Evolutionary conservation across 2,329 filamentous ascomycete species (phyloP), one percentile per base, ranked within the genome.

Genomic region (Cladosporium velox): DNA sequence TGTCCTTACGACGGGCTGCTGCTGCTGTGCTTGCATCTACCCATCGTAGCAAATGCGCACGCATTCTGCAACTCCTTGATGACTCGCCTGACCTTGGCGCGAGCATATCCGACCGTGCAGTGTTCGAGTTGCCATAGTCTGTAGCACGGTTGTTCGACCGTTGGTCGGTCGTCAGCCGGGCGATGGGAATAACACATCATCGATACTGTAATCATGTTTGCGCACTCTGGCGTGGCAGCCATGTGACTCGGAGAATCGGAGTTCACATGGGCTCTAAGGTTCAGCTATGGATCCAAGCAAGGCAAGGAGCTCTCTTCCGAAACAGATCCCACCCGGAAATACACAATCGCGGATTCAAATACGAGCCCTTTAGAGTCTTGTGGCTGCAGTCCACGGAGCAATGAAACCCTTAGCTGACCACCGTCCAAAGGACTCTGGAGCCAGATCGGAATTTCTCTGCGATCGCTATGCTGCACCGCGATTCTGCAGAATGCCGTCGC

Each of bases 91-190:
- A n/a, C 51, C 24, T 57, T 57, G 61, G 51, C 61, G 61, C 35
- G 61, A 64, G 35, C 61, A 55, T 55, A 35, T 44, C 61, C 61
- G 61, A 34, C 51, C 51, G 61, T 57, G 61, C 61, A 51, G 61
- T 64, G 26, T 26, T 35, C 24, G 10, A 24, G 18, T 38, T 44
- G 41, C 41, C 41, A 47, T 47, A 4, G 41, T 47, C 38, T 52
- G 61, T 64, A 26, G 51, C 61, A 64, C 61, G 41, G 44, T 64
- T 35, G 15, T 26, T 32, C 30, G 47, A 44, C 32, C 41, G n/a
- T 24, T 32, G 32, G 8, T 44, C 26, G 26, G 15, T 55, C 15
- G 18, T 38, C 15, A 35, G 34, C 55, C 32, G 55, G 34, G 21
- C n/a, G 24, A 35, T 28, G 55, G 55, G 55, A 38, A 38, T 38